These are phyloP conservation scores for Senecio squalidus DNA, from an alignment of 140 eudicot genomes.

Conservation along the genomic window DNA sequence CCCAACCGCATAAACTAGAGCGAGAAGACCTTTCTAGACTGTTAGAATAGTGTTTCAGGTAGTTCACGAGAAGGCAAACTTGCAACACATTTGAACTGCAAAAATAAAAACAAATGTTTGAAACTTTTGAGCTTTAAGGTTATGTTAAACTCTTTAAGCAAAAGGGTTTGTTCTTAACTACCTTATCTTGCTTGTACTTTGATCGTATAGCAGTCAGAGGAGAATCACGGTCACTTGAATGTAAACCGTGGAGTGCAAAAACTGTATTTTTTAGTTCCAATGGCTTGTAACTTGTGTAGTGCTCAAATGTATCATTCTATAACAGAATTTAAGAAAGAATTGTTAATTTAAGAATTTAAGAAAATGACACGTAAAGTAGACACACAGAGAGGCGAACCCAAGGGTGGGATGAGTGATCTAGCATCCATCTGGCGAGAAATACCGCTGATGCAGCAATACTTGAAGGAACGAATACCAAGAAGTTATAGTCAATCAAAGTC, in stretches of 20 bases:
- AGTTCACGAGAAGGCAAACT: constrained; percentile 45
- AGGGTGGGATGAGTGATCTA: constrained; percentile 63
- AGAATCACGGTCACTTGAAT: constrained; percentile 34
- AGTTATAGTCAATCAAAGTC: constrained; percentile 53
- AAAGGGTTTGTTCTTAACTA: constrained; percentile 13
- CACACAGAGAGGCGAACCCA: constrained; percentile 46
- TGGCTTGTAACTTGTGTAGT: constrained; percentile 55
- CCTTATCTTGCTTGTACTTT: constrained; percentile 67
- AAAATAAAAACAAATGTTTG: constrained; percentile 9
- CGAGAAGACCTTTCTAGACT: constrained; percentile 8
- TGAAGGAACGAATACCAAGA: constrained; percentile 67
- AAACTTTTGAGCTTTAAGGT: constrained; percentile 3
- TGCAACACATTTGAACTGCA: constrained; percentile 62
- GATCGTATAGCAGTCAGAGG: constrained; percentile 53
- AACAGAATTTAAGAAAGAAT: not conserved
- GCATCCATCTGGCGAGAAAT: constrained; percentile 73
- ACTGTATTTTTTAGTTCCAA: constrained; percentile 50
- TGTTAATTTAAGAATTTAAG: not conserved
- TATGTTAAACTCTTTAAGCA: not conserved
- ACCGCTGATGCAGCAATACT: constrained; percentile 74
- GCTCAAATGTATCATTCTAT: constrained; percentile 59
- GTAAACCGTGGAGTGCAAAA: constrained; percentile 48
- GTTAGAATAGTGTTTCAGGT: constrained; percentile 43
- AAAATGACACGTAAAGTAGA: not conserved
- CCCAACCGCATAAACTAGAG: constrained; percentile 16